A percentile compares a stretch with the other conserved stretches of the same genome.
Conservation (phyloP, 768 basidiomycete species). For the Mrakia hoshinonis region DNA sequence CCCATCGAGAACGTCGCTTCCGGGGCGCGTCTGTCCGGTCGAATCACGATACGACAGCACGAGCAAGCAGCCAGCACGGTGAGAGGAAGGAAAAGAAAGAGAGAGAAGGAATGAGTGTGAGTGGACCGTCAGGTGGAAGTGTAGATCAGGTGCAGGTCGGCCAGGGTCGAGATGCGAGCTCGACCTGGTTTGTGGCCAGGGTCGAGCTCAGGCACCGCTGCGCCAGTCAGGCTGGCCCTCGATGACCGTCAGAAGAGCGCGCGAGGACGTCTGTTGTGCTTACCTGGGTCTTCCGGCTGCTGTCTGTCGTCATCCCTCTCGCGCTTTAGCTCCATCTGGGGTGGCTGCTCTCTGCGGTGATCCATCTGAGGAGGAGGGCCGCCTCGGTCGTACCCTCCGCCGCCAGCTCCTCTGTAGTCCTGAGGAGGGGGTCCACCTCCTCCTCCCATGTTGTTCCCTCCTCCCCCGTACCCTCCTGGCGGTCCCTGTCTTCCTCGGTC, state of each 20-base stretch:
- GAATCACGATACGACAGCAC: not conserved
- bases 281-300: not conserved
- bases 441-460: constrained; percentile 7
- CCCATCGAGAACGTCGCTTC: constrained; percentile 96
- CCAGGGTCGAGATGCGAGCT: not conserved
- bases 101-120: constrained; percentile 2
- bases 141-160: not conserved
- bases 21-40: constrained; percentile 63
- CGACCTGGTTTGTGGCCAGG: not conserved
- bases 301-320: constrained; percentile 4
- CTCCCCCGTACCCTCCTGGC: not conserved
- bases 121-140: not conserved
- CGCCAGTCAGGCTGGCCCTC: too few species aligned
- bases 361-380: constrained; percentile 4
- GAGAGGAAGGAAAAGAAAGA: not conserved
- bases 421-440: not conserved
- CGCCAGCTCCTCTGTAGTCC: not conserved
- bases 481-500: not conserved
- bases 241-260: not conserved
- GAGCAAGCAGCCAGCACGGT: not conserved
- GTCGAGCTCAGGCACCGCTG: not conserved
- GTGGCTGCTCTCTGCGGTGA: constrained; percentile 1
- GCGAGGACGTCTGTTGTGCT: not conserved
- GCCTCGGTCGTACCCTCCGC: constrained; percentile 9
- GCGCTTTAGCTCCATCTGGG: not conserved